Conservation (phyloP, 163 green algal species). For the Smithsoniella earleae region DNA sequence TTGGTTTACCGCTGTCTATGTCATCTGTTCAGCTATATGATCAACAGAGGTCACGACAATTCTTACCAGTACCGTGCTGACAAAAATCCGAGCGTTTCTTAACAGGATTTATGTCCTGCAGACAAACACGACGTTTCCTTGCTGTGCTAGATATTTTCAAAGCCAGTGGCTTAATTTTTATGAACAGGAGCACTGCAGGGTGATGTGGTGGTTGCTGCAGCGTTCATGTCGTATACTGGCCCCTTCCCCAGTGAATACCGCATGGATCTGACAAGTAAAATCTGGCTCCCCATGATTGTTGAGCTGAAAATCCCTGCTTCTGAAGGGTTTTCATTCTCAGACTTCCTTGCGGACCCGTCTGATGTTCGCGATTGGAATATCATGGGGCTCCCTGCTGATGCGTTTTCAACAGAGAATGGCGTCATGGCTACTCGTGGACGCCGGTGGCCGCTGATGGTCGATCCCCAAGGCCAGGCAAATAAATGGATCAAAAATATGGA, state of each 20-base stretch:
- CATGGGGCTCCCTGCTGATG: slow-evolving; percentile 68
- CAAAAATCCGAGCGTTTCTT: no score
- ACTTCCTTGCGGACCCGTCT: slow-evolving; percentile 71
- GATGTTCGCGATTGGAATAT: slow-evolving; percentile 84
- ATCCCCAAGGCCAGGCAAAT: slow-evolving; percentile 75
- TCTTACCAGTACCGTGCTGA: no score
- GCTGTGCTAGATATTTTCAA: no score
- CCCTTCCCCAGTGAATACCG: slow-evolving; percentile 77
- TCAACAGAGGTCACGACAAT: no score
- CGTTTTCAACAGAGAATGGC: slow-evolving; percentile 79
- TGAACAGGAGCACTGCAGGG: slow-evolving; percentile 35
- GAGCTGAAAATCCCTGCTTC: slow-evolving; percentile 57
- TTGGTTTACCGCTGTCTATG: no score
- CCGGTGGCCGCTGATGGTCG: slow-evolving; percentile 79
- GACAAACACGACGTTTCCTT: no score
- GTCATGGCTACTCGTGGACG: slow-evolving; percentile 68
- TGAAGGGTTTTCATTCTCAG: slow-evolving; percentile 63
- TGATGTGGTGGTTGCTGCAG: slow-evolving; percentile 66
- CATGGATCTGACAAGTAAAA: slow-evolving; percentile 59
- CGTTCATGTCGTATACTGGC: slow-evolving; percentile 77
- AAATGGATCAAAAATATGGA: slow-evolving; percentile 85
- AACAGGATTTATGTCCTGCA: no score
- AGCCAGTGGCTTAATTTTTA: no score
- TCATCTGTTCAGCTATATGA: neutral
- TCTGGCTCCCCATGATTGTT: slow-evolving; percentile 53